phyloP scores from a whole-genome alignment of 805 yeast genomes.

The Candida oleophila region DNA sequence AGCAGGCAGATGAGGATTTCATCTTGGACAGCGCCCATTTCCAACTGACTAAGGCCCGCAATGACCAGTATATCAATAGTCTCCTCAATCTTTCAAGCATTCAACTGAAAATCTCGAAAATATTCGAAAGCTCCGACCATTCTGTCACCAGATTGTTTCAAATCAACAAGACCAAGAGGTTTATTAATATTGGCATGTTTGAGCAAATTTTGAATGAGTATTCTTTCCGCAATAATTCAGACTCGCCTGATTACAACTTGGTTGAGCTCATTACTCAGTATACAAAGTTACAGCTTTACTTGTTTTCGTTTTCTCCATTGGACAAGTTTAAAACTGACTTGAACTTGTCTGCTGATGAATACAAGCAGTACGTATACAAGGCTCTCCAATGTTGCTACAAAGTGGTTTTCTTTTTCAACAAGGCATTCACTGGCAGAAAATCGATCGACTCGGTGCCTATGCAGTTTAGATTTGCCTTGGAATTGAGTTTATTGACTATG shows the following conservation, averaged over 20 bases:
- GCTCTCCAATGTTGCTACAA: slow-evolving; percentile 26
- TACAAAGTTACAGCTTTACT: slow-evolving; percentile 37
- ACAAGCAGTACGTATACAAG: slow-evolving; percentile 25
- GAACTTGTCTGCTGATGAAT: slow-evolving; percentile 23
- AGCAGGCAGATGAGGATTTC: slow-evolving; percentile 27
- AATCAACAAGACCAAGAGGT: slow-evolving; percentile 19
- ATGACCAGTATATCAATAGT: slow-evolving; percentile 20
- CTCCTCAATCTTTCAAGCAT: slow-evolving; percentile 32
- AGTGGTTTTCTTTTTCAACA: slow-evolving; percentile 22
- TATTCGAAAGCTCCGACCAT: slow-evolving; percentile 19
- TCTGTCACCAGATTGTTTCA: slow-evolving; percentile 7
- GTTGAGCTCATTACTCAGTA: slow-evolving; percentile 33
- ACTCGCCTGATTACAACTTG: slow-evolving; percentile 16
- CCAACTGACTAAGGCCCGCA: not conserved
- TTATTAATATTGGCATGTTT: slow-evolving; percentile 42
- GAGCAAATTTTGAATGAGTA: slow-evolving; percentile 38
- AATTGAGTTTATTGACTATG: slow-evolving; percentile 29
- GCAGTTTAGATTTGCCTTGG: slow-evolving; percentile 39
- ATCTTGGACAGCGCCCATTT: slow-evolving; percentile 33
- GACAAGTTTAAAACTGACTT: slow-evolving; percentile 10
- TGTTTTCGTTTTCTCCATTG: slow-evolving; percentile 31
- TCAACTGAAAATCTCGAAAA: slow-evolving; percentile 40
- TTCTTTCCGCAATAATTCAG: slow-evolving; percentile 7
- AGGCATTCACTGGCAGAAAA: slow-evolving; percentile 18
- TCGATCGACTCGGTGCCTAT: slow-evolving; percentile 29